Percentiles rank a stretch among this genome's conserved stretches.
phyloP scores from a whole-genome alignment of 2,329 filamentous ascomycete genomes.

The Ceratocystis harringtonii region DNA sequence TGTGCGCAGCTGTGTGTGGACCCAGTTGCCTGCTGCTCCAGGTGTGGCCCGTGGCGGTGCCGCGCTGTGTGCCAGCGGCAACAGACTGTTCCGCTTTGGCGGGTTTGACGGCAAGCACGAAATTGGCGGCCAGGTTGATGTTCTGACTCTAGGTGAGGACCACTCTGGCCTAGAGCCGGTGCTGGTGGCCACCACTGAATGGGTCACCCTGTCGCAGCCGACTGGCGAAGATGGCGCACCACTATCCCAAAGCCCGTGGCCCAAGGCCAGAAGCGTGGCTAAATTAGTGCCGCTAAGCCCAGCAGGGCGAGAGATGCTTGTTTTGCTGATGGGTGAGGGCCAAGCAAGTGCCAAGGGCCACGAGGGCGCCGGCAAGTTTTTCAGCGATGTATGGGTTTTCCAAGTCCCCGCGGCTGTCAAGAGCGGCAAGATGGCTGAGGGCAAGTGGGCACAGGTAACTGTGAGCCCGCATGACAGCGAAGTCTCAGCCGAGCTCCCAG shows the following conservation, averaged over 20 bases:
- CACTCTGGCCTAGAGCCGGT: slow-evolving; percentile 34
- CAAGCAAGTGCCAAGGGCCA: slow-evolving; percentile 35
- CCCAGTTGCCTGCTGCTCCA: slow-evolving; percentile 50
- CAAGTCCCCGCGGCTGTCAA: slow-evolving; percentile 38
- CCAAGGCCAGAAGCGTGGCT: slow-evolving; percentile 26
- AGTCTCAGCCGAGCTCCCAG: slow-evolving; percentile 34
- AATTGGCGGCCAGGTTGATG: slow-evolving; percentile 56
- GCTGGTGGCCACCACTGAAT: slow-evolving; percentile 36
- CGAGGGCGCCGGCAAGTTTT: slow-evolving; percentile 38
- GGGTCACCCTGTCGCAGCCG: slow-evolving; percentile 37
- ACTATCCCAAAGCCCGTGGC: slow-evolving; percentile 5
- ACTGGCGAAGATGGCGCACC: slow-evolving; percentile 18
- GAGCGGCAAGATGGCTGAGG: slow-evolving; percentile 37
- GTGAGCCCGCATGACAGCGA: slow-evolving; percentile 37
- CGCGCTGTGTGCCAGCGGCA: slow-evolving; percentile 47
- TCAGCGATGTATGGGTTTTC: slow-evolving; percentile 49
- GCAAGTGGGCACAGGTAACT: slow-evolving; percentile 40
- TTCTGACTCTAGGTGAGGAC: slow-evolving; percentile 42
- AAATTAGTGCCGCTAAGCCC: slow-evolving; percentile 40
- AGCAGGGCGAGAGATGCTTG: slow-evolving; percentile 47
- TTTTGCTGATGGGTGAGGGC: slow-evolving; percentile 46
- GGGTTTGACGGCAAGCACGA: slow-evolving; percentile 60
- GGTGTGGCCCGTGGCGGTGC: slow-evolving; percentile 51
- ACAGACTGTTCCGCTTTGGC: slow-evolving; percentile 61
- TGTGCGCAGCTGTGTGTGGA: slow-evolving; percentile 49